These are phyloP conservation scores for Irpex lacteus DNA, from an alignment of 1,284 basidiomycete species.

Conservation along the genomic window DNA sequence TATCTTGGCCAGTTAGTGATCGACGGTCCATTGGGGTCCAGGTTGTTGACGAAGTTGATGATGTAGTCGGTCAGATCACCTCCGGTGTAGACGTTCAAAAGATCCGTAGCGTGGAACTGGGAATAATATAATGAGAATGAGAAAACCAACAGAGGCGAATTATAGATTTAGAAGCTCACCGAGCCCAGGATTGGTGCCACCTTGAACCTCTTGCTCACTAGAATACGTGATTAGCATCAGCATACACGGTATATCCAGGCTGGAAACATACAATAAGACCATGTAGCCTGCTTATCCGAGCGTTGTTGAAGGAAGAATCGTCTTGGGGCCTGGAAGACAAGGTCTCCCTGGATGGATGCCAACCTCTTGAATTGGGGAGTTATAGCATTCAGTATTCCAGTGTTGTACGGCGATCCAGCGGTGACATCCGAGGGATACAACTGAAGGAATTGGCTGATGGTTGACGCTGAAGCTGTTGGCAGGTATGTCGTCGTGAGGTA, in stretches of 20 bases:
- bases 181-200: slow-evolving; percentile 18
- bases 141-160: background rate
- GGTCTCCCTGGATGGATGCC: slow-evolving; percentile 50
- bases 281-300: slow-evolving; percentile 24
- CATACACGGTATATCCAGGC: no score
- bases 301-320: slow-evolving; percentile 41
- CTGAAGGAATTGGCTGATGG: slow-evolving; percentile 20
- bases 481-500: slow-evolving; percentile 33
- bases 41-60: slow-evolving; percentile 25
- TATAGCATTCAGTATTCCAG: slow-evolving; percentile 40
- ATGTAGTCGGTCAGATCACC: slow-evolving; percentile 24
- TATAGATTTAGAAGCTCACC: slow-evolving; percentile 12
- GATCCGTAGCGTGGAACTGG: slow-evolving; percentile 6
- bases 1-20: slow-evolving; percentile 21
- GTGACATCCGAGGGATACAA: slow-evolving; percentile 28
- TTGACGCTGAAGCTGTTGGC: slow-evolving; percentile 14
- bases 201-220: slow-evolving; percentile 21
- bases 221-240: no score
- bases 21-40: slow-evolving; percentile 25
- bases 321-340: slow-evolving; percentile 51
- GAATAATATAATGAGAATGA: background rate
- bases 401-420: slow-evolving; percentile 52
- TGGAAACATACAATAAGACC: no score
- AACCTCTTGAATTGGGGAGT: slow-evolving; percentile 53
- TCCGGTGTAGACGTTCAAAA: slow-evolving; percentile 4